phyloP scores from a whole-genome alignment of 306 rosid species.

The Castanea crenata region DNA sequence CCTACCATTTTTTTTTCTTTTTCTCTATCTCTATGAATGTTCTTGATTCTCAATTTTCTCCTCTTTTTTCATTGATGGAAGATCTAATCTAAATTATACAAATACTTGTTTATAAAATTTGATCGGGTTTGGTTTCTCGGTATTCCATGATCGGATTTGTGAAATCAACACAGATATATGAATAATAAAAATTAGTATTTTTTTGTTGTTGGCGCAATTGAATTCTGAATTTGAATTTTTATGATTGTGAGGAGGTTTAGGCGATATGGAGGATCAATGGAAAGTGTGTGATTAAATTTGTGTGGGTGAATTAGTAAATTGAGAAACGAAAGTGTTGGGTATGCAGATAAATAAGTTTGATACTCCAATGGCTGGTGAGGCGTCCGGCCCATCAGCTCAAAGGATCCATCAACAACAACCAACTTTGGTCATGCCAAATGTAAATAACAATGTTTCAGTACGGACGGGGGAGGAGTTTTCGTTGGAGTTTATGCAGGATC shows the following conservation, averaged over 20 bases:
- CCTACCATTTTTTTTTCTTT: too few relatives aligned
- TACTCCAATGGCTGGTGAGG: slow-evolving; percentile 36
- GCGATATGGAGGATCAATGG: not conserved
- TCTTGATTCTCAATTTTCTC: too few relatives aligned
- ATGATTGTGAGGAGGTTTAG: not conserved
- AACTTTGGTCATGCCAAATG: slow-evolving; percentile 21
- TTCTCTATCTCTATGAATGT: too few relatives aligned
- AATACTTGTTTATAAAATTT: too few relatives aligned
- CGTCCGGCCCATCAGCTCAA: slow-evolving; percentile 35
- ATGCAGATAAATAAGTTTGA: slow-evolving; percentile 47
- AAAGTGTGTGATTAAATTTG: slow-evolving; percentile 4
- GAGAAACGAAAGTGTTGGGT: slow-evolving; percentile 9
- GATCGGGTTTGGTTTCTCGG: too few relatives aligned
- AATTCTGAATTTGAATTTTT: slow-evolving; percentile 9
- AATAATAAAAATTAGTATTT: too few relatives aligned
- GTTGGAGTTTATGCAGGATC: slow-evolving; percentile 40
- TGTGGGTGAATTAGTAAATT: slow-evolving; percentile 19
- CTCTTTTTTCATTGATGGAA: too few relatives aligned
- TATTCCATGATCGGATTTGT: too few relatives aligned
- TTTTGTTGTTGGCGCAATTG: too few relatives aligned
- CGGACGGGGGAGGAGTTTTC: slow-evolving; percentile 41
- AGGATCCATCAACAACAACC: slow-evolving; percentile 30
- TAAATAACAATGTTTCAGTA: slow-evolving; percentile 28
- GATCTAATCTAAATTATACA: too few relatives aligned
- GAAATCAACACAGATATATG: too few relatives aligned